Evolutionary conservation across 1,284 basidiomycete species (phyloP), one percentile per base, ranked within the genome.

Genomic region (Neonothopanus nambi): DNA sequence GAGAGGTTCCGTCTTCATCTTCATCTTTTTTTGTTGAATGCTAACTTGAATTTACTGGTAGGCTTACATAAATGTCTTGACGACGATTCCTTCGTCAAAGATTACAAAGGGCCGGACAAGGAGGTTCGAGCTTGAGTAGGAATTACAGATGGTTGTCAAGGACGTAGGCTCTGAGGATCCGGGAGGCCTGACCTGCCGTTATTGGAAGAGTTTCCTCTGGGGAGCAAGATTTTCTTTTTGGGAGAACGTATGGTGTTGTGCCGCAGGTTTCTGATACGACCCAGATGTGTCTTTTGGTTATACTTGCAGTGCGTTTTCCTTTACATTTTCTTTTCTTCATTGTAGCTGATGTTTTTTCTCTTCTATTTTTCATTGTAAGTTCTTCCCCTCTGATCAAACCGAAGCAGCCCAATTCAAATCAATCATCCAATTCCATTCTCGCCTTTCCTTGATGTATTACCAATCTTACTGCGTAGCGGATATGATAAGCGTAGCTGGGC

Each of bases 31-130:
- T 49, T 23, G 24, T 45, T 26, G 17, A 37, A 35, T 50, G 13
- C 36, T 62, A 89, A 93, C 95, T 28, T n/a, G n/a, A n/a, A n/a
- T n/a, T n/a, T n/a, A n/a, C n/a, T n/a, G n/a, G n/a, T n/a, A n/a
- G n/a, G n/a, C n/a, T n/a, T n/a, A n/a, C 73, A 99, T 61, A 95
- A 91, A 69, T 87, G 93, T 13, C 72, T 95, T 36, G 93, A 97
- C 57, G 85, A 82, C 24, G 96, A 93, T 11, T 91, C 95, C 0
- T 82, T 98, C 56, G 82, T 98, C 59, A 99, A 99, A 71, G 94
- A 99, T 62, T 99, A 96, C 66, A 93, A 96, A 63, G 84, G 76
- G 0, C 67, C 74, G 0, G 85, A 93, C 26, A 92, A 91, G 63
- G 93, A 97, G 69, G 77, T 82, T 9, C 91, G 93, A 56, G 88